Percentiles rank a stretch among this genome's conserved stretches.
These are phyloP conservation scores for Boletus huronensis DNA, from an alignment of 768 basidiomycete genomes.

Conservation along the genomic window DNA sequence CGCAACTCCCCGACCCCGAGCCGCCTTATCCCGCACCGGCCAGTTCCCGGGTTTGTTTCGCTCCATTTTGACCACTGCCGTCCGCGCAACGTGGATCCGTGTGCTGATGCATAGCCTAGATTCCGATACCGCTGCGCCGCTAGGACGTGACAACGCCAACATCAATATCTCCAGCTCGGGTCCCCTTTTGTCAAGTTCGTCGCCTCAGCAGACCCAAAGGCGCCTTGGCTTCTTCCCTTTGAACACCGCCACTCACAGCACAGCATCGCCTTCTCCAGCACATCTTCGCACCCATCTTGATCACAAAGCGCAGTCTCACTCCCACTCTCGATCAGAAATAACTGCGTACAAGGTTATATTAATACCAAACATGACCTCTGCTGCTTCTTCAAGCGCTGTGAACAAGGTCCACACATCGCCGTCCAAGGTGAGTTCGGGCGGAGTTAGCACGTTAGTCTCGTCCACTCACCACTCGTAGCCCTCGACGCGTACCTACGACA, in stretches of 20 bases:
- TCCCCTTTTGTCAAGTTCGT: conserved; percentile 10
- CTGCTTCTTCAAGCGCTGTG: conserved; percentile 22
- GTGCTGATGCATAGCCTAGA: conserved; percentile 17
- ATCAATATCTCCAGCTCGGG: conserved; percentile 8
- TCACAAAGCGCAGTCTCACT: conserved; percentile 36
- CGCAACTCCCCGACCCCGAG: conserved; percentile 46
- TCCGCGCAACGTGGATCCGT: not conserved
- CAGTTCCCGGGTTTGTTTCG: conserved; percentile 19
- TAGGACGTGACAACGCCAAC: conserved; percentile 11
- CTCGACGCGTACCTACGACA: conserved; percentile 72
- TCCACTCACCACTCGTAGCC: conserved; percentile 35
- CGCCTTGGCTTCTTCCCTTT: conserved; percentile 27
- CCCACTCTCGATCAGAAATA: conserved; percentile 38
- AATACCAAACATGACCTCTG: conserved; percentile 25
- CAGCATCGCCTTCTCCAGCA: conserved; percentile 28
- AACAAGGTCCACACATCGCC: conserved; percentile 34
- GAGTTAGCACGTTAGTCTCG: conserved; percentile 14
- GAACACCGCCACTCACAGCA: conserved; percentile 39
- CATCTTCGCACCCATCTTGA: conserved; percentile 26
- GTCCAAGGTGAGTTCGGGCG: conserved; percentile 31
- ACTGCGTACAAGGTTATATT: conserved; percentile 18
- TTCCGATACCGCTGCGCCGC: conserved; percentile 5
- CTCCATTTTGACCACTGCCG: conserved; percentile 7
- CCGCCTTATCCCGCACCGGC: conserved; percentile 22
- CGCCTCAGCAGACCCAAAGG: conserved; percentile 32